A percentile compares a stretch with the other conserved stretches of the same genome.
Evolutionary conservation across 345 rosid genomes (phyloP).

Genomic region (Eucalyptus sp.): DNA sequence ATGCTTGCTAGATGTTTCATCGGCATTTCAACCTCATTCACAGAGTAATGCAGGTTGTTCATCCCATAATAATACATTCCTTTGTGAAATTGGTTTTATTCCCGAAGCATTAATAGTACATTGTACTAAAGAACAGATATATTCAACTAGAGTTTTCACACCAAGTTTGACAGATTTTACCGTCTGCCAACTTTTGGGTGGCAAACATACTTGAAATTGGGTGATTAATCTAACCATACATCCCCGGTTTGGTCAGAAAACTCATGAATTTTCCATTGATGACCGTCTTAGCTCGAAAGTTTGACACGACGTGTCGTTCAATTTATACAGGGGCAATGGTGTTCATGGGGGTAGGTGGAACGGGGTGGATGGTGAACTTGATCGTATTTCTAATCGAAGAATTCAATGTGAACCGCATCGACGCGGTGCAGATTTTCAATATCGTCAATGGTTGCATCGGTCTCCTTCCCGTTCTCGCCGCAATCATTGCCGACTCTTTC

Average conservation of each 20-base stretch:
- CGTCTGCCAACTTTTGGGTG: too few species aligned
- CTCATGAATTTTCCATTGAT: not conserved
- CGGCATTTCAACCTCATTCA: not conserved
- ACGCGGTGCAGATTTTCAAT: conserved; percentile 12
- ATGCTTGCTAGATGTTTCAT: not conserved
- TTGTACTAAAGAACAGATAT: not conserved
- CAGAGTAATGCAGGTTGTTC: not conserved
- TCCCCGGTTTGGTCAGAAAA: not conserved
- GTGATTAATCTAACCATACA: not conserved
- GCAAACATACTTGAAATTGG: too few species aligned
- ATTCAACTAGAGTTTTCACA: not conserved
- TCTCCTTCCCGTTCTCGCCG: conserved; percentile 2
- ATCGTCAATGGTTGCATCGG: conserved; percentile 1
- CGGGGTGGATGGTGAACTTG: conserved; percentile 22
- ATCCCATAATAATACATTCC: not conserved
- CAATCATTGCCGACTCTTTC: conserved; percentile 30
- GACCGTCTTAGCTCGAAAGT: not conserved
- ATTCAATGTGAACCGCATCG: conserved; percentile 9
- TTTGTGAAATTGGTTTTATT: not conserved
- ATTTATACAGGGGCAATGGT: not conserved
- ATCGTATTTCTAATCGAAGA: conserved; percentile 12
- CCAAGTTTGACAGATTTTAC: not conserved
- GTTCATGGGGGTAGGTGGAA: not conserved
- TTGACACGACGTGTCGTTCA: not conserved
- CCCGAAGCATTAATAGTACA: too few species aligned